These are phyloP conservation scores for Spathaspora girioi DNA, from an alignment of 805 yeast species.

Conservation along the genomic window DNA sequence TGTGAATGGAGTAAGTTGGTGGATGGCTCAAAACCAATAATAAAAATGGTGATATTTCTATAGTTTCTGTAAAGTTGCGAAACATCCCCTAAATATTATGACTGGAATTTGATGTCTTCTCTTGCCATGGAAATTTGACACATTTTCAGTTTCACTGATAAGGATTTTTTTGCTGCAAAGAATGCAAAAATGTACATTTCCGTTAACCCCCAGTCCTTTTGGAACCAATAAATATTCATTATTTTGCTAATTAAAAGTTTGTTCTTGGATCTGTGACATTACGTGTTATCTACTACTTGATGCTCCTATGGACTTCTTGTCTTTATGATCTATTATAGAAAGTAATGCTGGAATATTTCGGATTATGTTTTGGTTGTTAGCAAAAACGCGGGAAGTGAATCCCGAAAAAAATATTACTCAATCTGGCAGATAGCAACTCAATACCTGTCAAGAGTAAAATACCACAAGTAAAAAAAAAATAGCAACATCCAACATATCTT, in stretches of 20 bases:
- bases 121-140: not conserved
- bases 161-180: not conserved
- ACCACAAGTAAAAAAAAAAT: too few relatives aligned
- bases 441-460: too few relatives aligned
- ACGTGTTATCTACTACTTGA: not conserved
- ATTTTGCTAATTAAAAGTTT: too few relatives aligned
- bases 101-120: too few relatives aligned
- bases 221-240: not conserved
- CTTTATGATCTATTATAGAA: not conserved
- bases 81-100: not conserved
- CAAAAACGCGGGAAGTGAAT: slow-evolving; percentile 1
- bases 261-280: not conserved
- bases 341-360: not conserved
- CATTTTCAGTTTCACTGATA: not conserved
- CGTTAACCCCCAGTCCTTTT: not conserved
- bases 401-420: slow-evolving; percentile 2
- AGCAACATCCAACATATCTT: not conserved
- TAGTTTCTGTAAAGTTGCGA: not conserved
- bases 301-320: not conserved
- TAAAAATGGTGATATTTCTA: not conserved
- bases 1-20: not conserved
- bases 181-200: not conserved
- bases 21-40: not conserved
- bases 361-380: not conserved
- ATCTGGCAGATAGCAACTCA: not conserved